A percentile compares a stretch with the other conserved stretches of the same genome.
These are phyloP conservation scores for Colletotrichum sp. DNA, from an alignment of 2,329 filamentous ascomycete species.

Conservation along the genomic window DNA sequence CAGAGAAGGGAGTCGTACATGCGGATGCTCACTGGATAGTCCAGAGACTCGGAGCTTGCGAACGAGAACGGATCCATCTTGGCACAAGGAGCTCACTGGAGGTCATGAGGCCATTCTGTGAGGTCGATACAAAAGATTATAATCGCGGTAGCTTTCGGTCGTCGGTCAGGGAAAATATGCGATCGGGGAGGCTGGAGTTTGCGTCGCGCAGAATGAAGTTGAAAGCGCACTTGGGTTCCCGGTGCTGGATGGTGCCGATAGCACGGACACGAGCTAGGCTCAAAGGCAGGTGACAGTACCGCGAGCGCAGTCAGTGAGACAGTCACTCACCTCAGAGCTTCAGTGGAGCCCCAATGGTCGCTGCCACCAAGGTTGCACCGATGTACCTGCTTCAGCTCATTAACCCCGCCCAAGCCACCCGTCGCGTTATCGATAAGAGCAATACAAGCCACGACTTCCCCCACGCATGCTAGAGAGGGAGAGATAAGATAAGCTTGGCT, in stretches of 20 bases:
- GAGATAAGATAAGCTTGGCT: neutral
- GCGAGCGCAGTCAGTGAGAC: neutral
- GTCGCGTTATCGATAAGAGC: neutral
- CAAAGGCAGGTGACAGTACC: slow-evolving; percentile 1
- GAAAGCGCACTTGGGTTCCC: neutral
- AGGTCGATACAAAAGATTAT: neutral
- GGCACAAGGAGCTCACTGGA: slow-evolving; percentile 14
- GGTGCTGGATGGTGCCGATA: neutral
- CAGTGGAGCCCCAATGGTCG: neutral
- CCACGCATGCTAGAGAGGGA: neutral
- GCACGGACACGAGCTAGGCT: neutral
- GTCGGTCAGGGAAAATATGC: neutral
- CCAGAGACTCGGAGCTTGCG: slow-evolving; percentile 84
- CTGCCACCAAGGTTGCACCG: neutral
- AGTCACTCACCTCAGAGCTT: neutral
- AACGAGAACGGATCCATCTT: slow-evolving; percentile 95
- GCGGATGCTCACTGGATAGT: slow-evolving; percentile 72
- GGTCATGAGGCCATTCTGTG: slow-evolving; percentile 7
- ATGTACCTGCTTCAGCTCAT: neutral
- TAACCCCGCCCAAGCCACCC: slow-evolving; percentile 6
- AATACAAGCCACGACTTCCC: neutral
- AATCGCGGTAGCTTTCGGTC: neutral
- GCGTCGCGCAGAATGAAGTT: neutral
- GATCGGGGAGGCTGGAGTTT: neutral
- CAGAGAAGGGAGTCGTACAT: slow-evolving; percentile 50